phyloP scores from a whole-genome alignment of 2,329 filamentous ascomycete species.

The Phoma sp. region DNA sequence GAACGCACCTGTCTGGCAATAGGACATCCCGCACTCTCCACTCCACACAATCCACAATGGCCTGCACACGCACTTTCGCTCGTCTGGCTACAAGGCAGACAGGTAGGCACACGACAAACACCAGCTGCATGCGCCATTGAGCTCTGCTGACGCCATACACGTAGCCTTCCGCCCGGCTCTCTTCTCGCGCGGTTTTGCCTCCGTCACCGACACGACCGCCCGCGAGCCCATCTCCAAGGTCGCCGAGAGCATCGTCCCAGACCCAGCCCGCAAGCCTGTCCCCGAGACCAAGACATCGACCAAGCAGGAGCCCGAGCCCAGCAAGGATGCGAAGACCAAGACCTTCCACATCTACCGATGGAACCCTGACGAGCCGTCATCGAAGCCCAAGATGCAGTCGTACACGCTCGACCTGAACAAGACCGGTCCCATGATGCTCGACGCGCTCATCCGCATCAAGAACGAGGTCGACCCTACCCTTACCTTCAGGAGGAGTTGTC shows the following conservation, averaged over 20 bases:
- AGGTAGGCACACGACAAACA: constrained; percentile 33
- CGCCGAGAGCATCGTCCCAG: constrained; percentile 37
- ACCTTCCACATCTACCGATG: constrained; percentile 99
- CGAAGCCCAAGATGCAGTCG: constrained; percentile 94
- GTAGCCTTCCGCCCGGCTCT: constrained; percentile 45
- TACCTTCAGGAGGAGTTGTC: constrained; percentile 93
- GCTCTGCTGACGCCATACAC: constrained; percentile 31
- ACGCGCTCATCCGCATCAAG: constrained; percentile 97
- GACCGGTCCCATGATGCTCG: constrained; percentile 98
- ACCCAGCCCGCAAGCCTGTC: constrained; percentile 37
- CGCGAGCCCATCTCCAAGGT: constrained; percentile 44
- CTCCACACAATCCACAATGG: constrained; percentile 43
- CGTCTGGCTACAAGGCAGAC: constrained; percentile 47
- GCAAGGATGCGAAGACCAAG: constrained; percentile 72
- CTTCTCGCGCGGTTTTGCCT: constrained; percentile 49
- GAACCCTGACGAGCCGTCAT: constrained; percentile 90
- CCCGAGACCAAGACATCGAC: constrained; percentile 64
- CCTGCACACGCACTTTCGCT: constrained; percentile 46
- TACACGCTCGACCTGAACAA: constrained; percentile 98
- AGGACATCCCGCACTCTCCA: constrained; percentile 34
- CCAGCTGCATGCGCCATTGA: constrained; percentile 24
- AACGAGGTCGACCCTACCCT: constrained; percentile 97
- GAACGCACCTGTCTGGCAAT: constrained; percentile 33
- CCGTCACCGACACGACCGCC: constrained; percentile 42
- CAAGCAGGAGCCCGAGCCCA: constrained; percentile 65